Conservation (phyloP, 164 flowering plant genomes). For the Akebia trifoliata region DNA sequence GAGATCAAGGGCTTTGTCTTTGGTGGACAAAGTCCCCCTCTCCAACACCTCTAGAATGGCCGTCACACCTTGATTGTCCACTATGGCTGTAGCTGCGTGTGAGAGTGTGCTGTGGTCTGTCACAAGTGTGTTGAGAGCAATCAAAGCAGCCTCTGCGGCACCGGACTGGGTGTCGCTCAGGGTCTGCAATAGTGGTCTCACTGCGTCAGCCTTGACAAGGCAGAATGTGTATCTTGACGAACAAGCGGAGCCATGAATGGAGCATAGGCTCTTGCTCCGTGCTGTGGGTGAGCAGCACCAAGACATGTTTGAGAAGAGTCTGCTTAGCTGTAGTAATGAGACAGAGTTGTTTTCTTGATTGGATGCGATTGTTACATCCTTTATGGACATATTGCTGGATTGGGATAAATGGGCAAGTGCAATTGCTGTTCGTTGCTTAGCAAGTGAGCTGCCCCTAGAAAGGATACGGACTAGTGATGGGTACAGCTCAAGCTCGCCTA, state of each 20-base stretch:
- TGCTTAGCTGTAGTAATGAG: not conserved
- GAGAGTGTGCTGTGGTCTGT: slow-evolving; percentile 2
- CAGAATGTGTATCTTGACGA: slow-evolving; percentile 21
- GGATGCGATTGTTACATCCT: not conserved
- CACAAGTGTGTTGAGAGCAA: slow-evolving; percentile 22
- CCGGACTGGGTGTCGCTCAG: slow-evolving; percentile 16
- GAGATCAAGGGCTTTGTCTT: slow-evolving; percentile 24
- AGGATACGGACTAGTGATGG: slow-evolving; percentile 22
- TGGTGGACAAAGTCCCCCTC: slow-evolving; percentile 14
- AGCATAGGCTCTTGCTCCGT: slow-evolving; percentile 5
- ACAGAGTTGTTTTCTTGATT: not conserved
- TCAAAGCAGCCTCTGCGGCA: slow-evolving; percentile 24
- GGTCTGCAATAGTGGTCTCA: slow-evolving; percentile 21
- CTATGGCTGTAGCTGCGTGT: slow-evolving; percentile 15
- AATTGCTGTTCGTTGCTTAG: slow-evolving; percentile 23
- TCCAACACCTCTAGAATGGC: slow-evolving; percentile 23
- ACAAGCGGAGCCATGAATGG: slow-evolving; percentile 22
- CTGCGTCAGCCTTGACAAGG: slow-evolving; percentile 24
- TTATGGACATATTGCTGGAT: not conserved
- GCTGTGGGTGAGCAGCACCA: slow-evolving; percentile 19
- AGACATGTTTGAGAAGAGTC: slow-evolving; percentile 11
- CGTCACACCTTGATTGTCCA: slow-evolving; percentile 13
- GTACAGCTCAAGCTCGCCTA: slow-evolving; percentile 17
- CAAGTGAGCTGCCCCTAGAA: slow-evolving; percentile 23
- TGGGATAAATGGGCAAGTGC: slow-evolving; percentile 22